phyloP scores from a whole-genome alignment of 495 filamentous ascomycete genomes.

The Penicillium arizonense region DNA sequence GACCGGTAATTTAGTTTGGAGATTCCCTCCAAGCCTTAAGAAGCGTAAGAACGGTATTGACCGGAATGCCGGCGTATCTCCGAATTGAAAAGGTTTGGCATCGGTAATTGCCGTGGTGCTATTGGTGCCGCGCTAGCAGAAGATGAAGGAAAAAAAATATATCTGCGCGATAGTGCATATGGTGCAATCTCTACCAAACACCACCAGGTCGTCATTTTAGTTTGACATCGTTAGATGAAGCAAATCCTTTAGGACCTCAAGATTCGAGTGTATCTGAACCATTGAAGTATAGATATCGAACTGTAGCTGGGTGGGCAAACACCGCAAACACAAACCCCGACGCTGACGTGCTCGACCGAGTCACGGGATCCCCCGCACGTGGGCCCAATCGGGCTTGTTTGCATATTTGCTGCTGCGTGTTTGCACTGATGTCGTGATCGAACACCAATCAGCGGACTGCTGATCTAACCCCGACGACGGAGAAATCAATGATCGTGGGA shows the following conservation, averaged over 20 bases:
- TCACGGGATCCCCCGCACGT: slow-evolving; percentile 38
- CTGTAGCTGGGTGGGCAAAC: neutral
- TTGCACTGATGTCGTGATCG: slow-evolving; percentile 54
- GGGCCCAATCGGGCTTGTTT: slow-evolving; percentile 32
- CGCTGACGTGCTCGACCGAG: slow-evolving; percentile 35
- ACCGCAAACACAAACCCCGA: slow-evolving; percentile 22
- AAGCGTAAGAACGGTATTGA: neutral
- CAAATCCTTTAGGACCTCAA: neutral
- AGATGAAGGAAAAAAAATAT: neutral
- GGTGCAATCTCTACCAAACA: too few relatives aligned
- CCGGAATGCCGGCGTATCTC: neutral
- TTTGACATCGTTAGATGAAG: neutral
- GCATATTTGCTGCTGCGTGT: slow-evolving; percentile 19
- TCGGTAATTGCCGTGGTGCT: slow-evolving; percentile 20
- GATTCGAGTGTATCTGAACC: neutral
- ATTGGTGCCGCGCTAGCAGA: slow-evolving; percentile 15
- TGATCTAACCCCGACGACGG: slow-evolving; percentile 47
- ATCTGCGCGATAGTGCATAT: neutral
- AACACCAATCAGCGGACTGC: slow-evolving; percentile 36
- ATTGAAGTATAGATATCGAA: neutral
- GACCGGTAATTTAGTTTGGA: slow-evolving; percentile 2
- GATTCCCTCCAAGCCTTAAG: neutral
- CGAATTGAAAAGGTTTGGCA: neutral
- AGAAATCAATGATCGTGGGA: slow-evolving; percentile 25
- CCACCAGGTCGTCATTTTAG: too few relatives aligned